Conservation (phyloP, 164 flowering plant species). For the Nelumbo lutea region DNA sequence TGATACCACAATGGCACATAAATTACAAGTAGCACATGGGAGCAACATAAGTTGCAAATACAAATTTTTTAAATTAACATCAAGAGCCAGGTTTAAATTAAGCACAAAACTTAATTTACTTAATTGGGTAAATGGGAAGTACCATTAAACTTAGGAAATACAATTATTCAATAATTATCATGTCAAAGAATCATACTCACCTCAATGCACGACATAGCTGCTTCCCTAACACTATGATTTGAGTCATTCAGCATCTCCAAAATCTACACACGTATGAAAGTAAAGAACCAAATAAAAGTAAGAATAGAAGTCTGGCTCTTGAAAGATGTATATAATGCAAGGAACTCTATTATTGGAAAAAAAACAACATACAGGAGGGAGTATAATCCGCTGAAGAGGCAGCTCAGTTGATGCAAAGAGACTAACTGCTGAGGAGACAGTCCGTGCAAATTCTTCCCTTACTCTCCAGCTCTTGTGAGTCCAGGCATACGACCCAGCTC, state of each 20-base stretch:
- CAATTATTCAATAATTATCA: not conserved
- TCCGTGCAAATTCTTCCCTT: slow-evolving; percentile 90
- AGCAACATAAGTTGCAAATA: too few relatives aligned
- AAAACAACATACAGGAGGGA: slow-evolving; percentile 64
- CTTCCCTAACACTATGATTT: slow-evolving; percentile 88
- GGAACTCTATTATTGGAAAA: not conserved
- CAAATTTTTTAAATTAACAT: too few relatives aligned
- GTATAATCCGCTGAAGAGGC: slow-evolving; percentile 94
- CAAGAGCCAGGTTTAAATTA: too few relatives aligned
- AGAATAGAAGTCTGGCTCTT: not conserved
- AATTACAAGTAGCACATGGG: too few relatives aligned
- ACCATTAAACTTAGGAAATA: not conserved
- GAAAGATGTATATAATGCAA: not conserved
- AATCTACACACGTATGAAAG: slow-evolving; percentile 40
- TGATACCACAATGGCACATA: too few relatives aligned
- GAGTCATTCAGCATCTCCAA: slow-evolving; percentile 90
- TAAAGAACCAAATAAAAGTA: not conserved
- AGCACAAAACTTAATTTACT: too few relatives aligned
- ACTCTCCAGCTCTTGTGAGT: slow-evolving; percentile 91
- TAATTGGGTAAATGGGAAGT: not conserved
- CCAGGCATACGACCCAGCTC: slow-evolving; percentile 97
- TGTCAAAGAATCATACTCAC: slow-evolving; percentile 31
- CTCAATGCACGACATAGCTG: slow-evolving; percentile 88
- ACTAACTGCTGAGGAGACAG: slow-evolving; percentile 83
- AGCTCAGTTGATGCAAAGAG: slow-evolving; percentile 94